Percentiles rank a stretch among this genome's conserved stretches.
These are phyloP conservation scores for Peronospora destructor DNA, from an alignment of 352 stramenopile genomes.

Conservation along the genomic window DNA sequence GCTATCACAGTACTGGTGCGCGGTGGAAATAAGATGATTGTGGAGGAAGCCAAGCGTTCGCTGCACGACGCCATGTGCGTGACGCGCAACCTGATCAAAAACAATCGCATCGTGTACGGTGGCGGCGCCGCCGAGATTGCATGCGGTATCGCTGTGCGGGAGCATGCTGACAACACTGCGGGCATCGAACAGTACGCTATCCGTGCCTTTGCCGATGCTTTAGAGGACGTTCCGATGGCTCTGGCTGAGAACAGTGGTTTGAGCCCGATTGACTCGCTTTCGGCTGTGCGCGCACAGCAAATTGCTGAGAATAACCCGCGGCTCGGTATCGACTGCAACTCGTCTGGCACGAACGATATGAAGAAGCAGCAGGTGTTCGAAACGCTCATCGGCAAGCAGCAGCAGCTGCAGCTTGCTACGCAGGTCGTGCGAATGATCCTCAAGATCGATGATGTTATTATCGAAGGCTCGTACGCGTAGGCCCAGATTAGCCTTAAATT, in stretches of 20 bases:
- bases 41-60: slow-evolving; percentile 98
- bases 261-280: slow-evolving; percentile 96
- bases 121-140: slow-evolving; percentile 96
- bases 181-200: slow-evolving; percentile 96
- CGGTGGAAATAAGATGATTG: slow-evolving; percentile 99
- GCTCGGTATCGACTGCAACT: slow-evolving; percentile 96
- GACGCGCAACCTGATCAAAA: slow-evolving; percentile 98
- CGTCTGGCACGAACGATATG: slow-evolving; percentile 93
- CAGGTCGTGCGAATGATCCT: slow-evolving; percentile 99
- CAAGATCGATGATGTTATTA: slow-evolving; percentile 99
- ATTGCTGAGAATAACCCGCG: slow-evolving; percentile 92
- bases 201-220: slow-evolving; percentile 95
- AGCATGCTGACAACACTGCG: slow-evolving; percentile 76
- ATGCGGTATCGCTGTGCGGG: slow-evolving; percentile 92
- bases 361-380: slow-evolving; percentile 98
- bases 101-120: slow-evolving; percentile 99
- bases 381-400: slow-evolving; percentile 99
- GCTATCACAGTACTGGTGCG: slow-evolving; percentile 98
- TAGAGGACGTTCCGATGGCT: slow-evolving; percentile 99
- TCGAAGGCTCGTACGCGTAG: slow-evolving; percentile 88
- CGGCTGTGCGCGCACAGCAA: slow-evolving; percentile 92
- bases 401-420: slow-evolving; percentile 98
- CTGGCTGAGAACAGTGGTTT: slow-evolving; percentile 98
- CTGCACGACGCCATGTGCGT: slow-evolving; percentile 99
- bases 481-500: slow-evolving; percentile 19